Evolutionary conservation across 495 filamentous ascomycete species (phyloP).

Genomic region (Aspergillus panamensis): DNA sequence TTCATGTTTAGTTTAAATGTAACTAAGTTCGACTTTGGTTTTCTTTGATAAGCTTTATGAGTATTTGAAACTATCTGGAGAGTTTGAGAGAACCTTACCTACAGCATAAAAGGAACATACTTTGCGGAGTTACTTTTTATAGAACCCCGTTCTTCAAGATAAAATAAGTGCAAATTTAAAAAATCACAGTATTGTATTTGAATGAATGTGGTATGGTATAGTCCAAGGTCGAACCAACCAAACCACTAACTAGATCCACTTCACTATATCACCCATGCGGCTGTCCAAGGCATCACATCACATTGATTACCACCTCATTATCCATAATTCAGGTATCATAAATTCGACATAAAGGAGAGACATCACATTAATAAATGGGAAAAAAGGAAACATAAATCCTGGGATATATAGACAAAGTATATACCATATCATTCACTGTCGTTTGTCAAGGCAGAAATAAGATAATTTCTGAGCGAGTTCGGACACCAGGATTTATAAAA

Average conservation of each 20-base stretch:
- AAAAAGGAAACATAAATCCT: not conserved
- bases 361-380: constrained; percentile 4
- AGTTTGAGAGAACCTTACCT: no score
- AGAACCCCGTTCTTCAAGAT: no score
- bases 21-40: no score
- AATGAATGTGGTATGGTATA: no score
- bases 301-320: constrained; percentile 4
- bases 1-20: no score
- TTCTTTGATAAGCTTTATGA: no score
- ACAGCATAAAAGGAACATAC: no score
- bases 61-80: no score
- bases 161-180: no score
- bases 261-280: not conserved
- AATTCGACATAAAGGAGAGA: not conserved
- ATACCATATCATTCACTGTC: not conserved
- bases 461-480: not conserved
- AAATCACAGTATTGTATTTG: no score
- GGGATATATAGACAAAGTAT: not conserved
- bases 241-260: not conserved
- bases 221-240: not conserved
- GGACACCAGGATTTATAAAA: constrained; percentile 1
- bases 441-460: no score
- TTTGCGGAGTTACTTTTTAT: no score
- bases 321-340: constrained; percentile 4
- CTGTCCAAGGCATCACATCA: not conserved